Evolutionary conservation across 495 filamentous ascomycete species (phyloP).

Genomic region (Penicillium antarcticum): DNA sequence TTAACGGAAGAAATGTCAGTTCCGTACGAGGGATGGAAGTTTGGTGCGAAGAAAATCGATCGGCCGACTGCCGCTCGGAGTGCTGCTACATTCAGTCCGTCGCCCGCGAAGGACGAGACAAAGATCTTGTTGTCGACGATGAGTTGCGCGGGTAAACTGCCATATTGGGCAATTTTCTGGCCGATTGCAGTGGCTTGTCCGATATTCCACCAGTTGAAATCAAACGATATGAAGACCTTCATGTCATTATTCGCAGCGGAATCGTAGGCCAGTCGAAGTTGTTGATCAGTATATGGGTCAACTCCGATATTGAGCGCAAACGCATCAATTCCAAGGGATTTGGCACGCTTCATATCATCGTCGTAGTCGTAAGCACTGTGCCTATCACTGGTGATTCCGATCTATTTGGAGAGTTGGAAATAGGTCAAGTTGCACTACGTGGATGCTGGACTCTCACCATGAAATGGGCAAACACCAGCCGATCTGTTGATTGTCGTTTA

Average conservation of each 20-base stretch:
- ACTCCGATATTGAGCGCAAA: slow-evolving; percentile 59
- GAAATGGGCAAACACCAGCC: slow-evolving; percentile 57
- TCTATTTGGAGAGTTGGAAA: slow-evolving; percentile 25
- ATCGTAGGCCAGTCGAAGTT: slow-evolving; percentile 53
- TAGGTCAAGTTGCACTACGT: neutral
- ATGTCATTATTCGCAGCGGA: slow-evolving; percentile 55
- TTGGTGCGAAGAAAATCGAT: slow-evolving; percentile 54
- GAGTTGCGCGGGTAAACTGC: slow-evolving; percentile 46
- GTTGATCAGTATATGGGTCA: slow-evolving; percentile 48
- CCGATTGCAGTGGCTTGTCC: slow-evolving; percentile 43
- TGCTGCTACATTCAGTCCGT: slow-evolving; percentile 44
- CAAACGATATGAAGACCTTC: slow-evolving; percentile 61
- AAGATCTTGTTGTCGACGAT: slow-evolving; percentile 53
- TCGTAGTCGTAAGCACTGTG: slow-evolving; percentile 50
- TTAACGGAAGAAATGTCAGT: slow-evolving; percentile 38
- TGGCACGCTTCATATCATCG: slow-evolving; percentile 53
- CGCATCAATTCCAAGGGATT: slow-evolving; percentile 54
- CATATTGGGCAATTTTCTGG: slow-evolving; percentile 48
- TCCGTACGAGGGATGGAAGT: slow-evolving; percentile 46
- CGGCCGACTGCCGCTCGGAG: slow-evolving; percentile 42
- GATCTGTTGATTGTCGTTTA: slow-evolving; percentile 12
- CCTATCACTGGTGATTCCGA: slow-evolving; percentile 53
- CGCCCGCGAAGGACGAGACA: slow-evolving; percentile 53
- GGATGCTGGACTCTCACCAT: slow-evolving; percentile 40
- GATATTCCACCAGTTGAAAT: slow-evolving; percentile 54